Conservation (phyloP, 805 yeast genomes). For the Teunomyces atbi region DNA sequence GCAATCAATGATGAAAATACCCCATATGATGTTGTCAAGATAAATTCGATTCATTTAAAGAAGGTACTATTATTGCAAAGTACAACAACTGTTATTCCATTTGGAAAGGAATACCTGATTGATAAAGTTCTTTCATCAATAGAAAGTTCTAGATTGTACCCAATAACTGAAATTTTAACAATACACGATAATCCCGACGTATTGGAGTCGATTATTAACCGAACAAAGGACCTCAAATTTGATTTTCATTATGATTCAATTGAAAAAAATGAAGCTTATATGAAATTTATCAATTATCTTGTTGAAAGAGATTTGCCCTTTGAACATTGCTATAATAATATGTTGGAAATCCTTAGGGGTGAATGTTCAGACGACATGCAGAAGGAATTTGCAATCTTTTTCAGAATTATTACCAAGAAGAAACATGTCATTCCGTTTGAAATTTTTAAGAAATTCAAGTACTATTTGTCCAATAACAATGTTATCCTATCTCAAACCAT, state of each 20-base stretch:
- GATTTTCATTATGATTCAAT: constrained; percentile 32
- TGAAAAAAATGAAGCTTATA: constrained; percentile 37
- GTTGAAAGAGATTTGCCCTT: not conserved
- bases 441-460: constrained; percentile 28
- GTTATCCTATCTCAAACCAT: constrained; percentile 36
- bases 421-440: constrained; percentile 6
- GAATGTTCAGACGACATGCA: constrained; percentile 18
- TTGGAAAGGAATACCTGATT: not conserved
- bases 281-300: constrained; percentile 18
- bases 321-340: constrained; percentile 14
- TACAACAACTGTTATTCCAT: not conserved
- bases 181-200: not conserved
- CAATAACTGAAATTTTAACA: not conserved
- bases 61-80: not conserved
- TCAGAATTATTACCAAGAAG: constrained; percentile 10
- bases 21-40: constrained; percentile 35
- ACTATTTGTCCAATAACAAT: constrained; percentile 40
- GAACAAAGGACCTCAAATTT: constrained; percentile 12
- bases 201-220: not conserved
- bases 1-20: constrained; percentile 35
- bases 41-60: constrained; percentile 40
- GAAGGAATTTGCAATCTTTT: constrained; percentile 28
- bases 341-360: constrained; percentile 16
- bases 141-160: not conserved
- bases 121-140: not conserved